These are phyloP conservation scores for Candida tammaniensis DNA, from an alignment of 805 yeast species.

Conservation along the genomic window DNA sequence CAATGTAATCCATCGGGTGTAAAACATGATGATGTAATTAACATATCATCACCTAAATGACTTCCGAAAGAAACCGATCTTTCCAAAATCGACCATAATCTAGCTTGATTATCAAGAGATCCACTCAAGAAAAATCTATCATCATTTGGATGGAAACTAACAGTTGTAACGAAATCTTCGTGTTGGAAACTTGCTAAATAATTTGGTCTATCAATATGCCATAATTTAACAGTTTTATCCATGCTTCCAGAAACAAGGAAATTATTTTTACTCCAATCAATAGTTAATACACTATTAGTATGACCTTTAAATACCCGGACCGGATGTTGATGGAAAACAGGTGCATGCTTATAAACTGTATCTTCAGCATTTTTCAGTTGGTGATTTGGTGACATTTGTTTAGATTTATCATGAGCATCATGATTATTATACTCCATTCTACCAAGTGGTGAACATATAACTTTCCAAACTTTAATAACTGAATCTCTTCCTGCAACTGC, in stretches of 20 bases:
- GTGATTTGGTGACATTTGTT: conserved; percentile 5
- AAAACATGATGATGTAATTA: conserved; percentile 73
- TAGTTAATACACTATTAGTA: conserved; percentile 61
- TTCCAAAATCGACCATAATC: conserved; percentile 87
- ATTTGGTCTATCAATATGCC: conserved; percentile 73
- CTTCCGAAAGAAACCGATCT: conserved; percentile 50
- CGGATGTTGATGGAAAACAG: conserved; percentile 75
- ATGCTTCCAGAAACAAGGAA: conserved; percentile 77
- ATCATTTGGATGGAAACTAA: conserved; percentile 78
- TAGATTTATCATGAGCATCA: conserved; percentile 9
- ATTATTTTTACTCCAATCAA: conserved; percentile 87
- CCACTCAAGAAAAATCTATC: conserved; percentile 85
- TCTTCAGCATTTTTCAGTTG: conserved; percentile 11
- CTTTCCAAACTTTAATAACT: conserved; percentile 72
- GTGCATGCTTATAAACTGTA: conserved; percentile 51
- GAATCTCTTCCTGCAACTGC: conserved; percentile 85
- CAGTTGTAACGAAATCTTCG: conserved; percentile 79
- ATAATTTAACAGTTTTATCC: conserved; percentile 78
- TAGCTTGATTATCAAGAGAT: conserved; percentile 67
- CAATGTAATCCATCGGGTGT: conserved; percentile 62
- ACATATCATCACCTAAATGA: conserved; percentile 56
- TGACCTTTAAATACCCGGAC: conserved; percentile 63
- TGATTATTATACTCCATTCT: conserved; percentile 44
- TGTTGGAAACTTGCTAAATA: conserved; percentile 67
- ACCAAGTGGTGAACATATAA: conserved; percentile 68